Evolutionary conservation across 805 yeast genomes (phyloP), one percentile per base, ranked within the genome.

Genomic region (Kazachstania taianensis): DNA sequence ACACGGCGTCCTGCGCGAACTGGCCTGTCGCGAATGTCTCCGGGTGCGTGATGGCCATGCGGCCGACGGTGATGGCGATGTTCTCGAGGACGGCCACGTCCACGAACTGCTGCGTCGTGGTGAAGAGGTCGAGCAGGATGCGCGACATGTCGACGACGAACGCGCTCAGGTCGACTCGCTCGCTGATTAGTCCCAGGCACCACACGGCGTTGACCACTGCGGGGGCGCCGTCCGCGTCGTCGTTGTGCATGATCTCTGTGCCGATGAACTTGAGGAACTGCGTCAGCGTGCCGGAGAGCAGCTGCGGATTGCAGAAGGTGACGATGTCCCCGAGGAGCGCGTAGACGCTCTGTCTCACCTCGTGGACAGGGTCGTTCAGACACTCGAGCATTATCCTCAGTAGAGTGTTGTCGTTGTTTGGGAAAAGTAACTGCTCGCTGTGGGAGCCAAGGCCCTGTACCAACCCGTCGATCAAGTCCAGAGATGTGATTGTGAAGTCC

Each of bases 291-390:
- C 37, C 66, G 65, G 48, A 67, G 17, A 54, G 23, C 8, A 57
- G 28, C 13, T 46, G 45, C n/a, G 59, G 48, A n/a, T 48, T 20
- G 73, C 63, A 54, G 57, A 69, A 43, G 78, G 84, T 49, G 7
- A 87, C 81, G 57, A 92, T 67, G 58, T 92, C 98, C 19, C 98
- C 98, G 13, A 89, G 53, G 22, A 92, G 62, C 0, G 97, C 96
- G 62, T 78, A 85, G 0, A 89, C 84, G 40, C 85, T 75, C 60
- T 92, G 98, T 44, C 96, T 72, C n/a, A 92, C 96, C 56, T 92
- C 97, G 42, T 76, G 77, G 18, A 69, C 72, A 4, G 74, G 70
- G 55, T 85, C 94, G 43, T 78, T 80, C 44, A 85, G 69, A 52
- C 94, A 80, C 31, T 73, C 66, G 20, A 81, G 49, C 38, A 87